Base-by-base conservation (phyloP, 257 asterid species). In the Cordia subcordata region DNA sequence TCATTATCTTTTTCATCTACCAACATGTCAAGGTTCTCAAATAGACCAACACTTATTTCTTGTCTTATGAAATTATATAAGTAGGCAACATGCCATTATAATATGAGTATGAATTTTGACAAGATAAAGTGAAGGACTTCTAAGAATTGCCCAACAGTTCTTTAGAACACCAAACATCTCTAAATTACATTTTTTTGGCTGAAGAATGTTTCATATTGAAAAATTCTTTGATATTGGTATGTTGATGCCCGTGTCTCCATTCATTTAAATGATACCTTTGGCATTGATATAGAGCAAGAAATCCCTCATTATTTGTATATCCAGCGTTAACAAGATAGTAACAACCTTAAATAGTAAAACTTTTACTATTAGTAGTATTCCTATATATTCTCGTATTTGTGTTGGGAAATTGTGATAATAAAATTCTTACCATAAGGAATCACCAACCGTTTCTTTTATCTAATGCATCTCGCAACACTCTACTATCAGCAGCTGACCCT, bases 291-390 rank as follows among this genome's bases (percentile, higher is more conserved):
- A 58, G 63, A 40, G 69, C 62, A 54, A n/a, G 63, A 45, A 66
- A 66, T 57, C 71, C 60, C 13, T 58, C 65, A 16, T 51, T n/a
- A n/a, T 57, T 66, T 15, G 64, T 49, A 57, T 49, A 66, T 57
- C 53, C 59, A 35, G 14, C 64, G 56, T 57, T 58, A 38, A 65
- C 64, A 47, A 65, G 64, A 49, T 57, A 56, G 46, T 47, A 65
- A 11, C 15, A 57, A 57, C 64, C 44, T 65, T 20, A 51, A 35
- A 32, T 64, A 18, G 13, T 18, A 6, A 4, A 47, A 60, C 0
- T 1, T 46, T 4, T 18, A 27, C 12, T 20, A 19, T 52, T 52
- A 53, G 40, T 62, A n/a, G 14, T 17, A 3, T 11, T 1, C 11
- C 5, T 49, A 35, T 20, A 17, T 13, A 8, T 13, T 17, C 10